Conservation (phyloP, 2,329 filamentous ascomycete genomes). For the Hypoxylon sp. region DNA sequence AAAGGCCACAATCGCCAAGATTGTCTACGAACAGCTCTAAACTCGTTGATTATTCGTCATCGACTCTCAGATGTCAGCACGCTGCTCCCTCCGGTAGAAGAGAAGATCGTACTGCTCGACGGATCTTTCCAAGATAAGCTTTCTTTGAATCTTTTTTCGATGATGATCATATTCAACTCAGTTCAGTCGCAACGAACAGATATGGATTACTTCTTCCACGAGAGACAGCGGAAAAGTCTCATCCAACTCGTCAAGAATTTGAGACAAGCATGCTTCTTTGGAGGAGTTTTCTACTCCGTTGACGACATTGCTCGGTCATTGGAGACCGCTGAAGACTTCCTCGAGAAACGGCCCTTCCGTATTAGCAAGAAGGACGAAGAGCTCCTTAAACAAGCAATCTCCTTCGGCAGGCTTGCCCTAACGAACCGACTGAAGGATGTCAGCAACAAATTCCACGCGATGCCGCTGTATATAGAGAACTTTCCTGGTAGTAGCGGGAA, state of each 20-base stretch:
- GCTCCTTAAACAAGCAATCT: conserved; percentile 75
- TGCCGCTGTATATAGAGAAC: conserved; percentile 78
- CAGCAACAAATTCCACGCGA: conserved; percentile 79
- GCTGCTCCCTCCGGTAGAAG: conserved; percentile 79
- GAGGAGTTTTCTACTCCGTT: conserved; percentile 80
- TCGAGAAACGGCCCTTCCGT: conserved; percentile 71
- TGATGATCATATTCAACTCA: conserved; percentile 87
- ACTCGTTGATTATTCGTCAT: conserved; percentile 86
- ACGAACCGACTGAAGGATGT: conserved; percentile 74
- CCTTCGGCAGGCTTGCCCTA: conserved; percentile 72
- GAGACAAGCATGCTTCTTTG: conserved; percentile 87
- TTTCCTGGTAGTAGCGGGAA: conserved; percentile 74
- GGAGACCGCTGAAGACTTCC: conserved; percentile 76
- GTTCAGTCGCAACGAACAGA: conserved; percentile 89
- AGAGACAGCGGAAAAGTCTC: conserved; percentile 76
- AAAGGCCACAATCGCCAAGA: conserved; percentile 70
- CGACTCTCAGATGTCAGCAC: conserved; percentile 77
- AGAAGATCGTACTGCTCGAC: conserved; percentile 80
- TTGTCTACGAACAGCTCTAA: conserved; percentile 78
- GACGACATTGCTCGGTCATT: conserved; percentile 75
- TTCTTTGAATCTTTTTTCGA: conserved; percentile 86
- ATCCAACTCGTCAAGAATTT: conserved; percentile 81
- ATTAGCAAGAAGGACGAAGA: conserved; percentile 73
- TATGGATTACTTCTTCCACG: conserved; percentile 90
- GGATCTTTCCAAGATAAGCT: conserved; percentile 89